Percentiles rank a stretch among this genome's conserved stretches.
Evolutionary conservation across 1,284 basidiomycete species (phyloP).

Genomic region (Ceratobasidium papillatum): DNA sequence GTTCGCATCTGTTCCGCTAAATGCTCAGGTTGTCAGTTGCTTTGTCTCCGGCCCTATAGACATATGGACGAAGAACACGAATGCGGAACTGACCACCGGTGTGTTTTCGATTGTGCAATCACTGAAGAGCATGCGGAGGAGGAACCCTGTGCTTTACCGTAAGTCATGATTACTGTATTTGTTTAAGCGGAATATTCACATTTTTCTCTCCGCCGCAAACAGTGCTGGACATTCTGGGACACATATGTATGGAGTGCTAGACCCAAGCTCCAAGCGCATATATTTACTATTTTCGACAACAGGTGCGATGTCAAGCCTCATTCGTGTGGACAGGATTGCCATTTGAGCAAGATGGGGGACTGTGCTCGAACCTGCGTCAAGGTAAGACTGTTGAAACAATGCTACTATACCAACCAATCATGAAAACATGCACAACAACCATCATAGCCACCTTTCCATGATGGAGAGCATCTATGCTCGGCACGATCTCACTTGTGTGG

Average conservation of each 20-base stretch:
- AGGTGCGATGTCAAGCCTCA: slow-evolving; percentile 31
- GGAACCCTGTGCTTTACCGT: no score
- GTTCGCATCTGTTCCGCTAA: slow-evolving; percentile 37
- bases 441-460: slow-evolving; percentile 56
- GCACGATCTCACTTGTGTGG: slow-evolving; percentile 65
- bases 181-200: no score
- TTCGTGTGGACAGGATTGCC: slow-evolving; percentile 25
- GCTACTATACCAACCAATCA: no score
- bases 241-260: slow-evolving; percentile 57
- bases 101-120: slow-evolving; percentile 36
- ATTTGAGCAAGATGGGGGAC: slow-evolving; percentile 14
- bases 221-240: slow-evolving; percentile 64
- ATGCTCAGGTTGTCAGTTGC: slow-evolving; percentile 39
- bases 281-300: neutral
- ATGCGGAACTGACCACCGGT: slow-evolving; percentile 42
- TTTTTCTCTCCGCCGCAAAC: neutral
- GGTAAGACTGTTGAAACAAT: slow-evolving; percentile 51
- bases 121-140: slow-evolving; percentile 45
- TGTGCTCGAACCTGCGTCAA: slow-evolving; percentile 57
- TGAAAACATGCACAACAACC: no score
- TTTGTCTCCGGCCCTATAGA: slow-evolving; percentile 27
- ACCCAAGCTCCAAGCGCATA: neutral
- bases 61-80: slow-evolving; percentile 40
- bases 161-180: no score
- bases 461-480: slow-evolving; percentile 61